phyloP scores from a whole-genome alignment of 768 basidiomycete species.

The Mycena vulgaris region DNA sequence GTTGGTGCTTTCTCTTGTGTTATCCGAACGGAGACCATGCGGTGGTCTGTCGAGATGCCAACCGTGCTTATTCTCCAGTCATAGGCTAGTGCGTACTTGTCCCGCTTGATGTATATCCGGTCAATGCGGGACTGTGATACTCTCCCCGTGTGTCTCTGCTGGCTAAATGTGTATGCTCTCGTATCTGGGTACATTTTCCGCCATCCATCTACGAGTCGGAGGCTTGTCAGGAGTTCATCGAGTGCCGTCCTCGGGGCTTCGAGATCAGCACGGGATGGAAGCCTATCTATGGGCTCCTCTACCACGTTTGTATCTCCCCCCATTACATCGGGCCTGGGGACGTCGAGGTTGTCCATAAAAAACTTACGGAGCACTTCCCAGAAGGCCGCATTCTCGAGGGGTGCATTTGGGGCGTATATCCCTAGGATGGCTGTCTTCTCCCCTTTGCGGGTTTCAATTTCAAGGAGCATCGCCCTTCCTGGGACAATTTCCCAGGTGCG shows the following conservation, averaged over 20 bases:
- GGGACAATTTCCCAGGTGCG: conserved; percentile 27
- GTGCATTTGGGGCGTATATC: neutral
- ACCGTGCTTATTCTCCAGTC: neutral
- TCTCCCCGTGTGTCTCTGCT: neutral
- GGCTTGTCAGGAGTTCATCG: neutral
- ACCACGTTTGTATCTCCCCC: neutral
- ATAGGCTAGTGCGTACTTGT: neutral
- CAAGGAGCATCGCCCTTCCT: conserved; percentile 30
- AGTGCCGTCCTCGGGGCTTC: neutral
- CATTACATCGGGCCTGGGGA: neutral
- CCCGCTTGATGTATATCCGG: neutral
- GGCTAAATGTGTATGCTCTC: neutral
- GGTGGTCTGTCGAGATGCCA: conserved; percentile 31
- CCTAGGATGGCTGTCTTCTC: neutral
- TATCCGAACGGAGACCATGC: neutral
- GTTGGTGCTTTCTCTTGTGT: neutral
- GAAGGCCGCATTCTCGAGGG: neutral
- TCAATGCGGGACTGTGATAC: neutral
- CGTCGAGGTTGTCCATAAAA: conserved; percentile 13
- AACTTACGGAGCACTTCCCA: conserved; percentile 8
- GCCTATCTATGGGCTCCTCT: neutral
- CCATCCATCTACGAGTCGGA: neutral
- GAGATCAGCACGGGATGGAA: neutral
- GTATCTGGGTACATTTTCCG: neutral
- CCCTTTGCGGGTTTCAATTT: neutral